Base-by-base conservation (phyloP, 1,284 basidiomycete genomes). In the Fistulinella cinereoalba region DNA sequence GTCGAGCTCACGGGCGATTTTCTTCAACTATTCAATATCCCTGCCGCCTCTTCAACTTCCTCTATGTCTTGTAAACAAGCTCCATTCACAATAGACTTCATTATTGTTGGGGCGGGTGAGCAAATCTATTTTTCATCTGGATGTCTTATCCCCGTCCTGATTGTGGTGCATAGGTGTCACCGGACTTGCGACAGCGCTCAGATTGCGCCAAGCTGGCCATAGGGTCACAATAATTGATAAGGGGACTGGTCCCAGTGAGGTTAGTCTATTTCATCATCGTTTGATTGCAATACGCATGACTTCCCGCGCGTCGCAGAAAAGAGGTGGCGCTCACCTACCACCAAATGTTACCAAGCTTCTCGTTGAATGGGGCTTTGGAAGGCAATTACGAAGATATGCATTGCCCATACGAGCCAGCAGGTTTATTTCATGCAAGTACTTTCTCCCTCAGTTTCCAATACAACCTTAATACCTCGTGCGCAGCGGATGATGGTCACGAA, bases 281-380 rank as follows among this genome's bases (percentile, higher is more conserved):
- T 18, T 19, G 37, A 15, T 29, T 13, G 13, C 22, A n/a, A 11
- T 40, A 5, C 23, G 6, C n/a, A n/a, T n/a, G n/a, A n/a, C n/a
- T 28, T 27, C 45, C n/a, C 10, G 13, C 8, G 25, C 19, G 3
- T 19, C 21, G 25, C 8, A 71, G 58, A 60, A 63, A 25, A 60
- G 64, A 7, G 72, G 67, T 15, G 75, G 74, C 4, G 65, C 75
- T n/a, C 73, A 77, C 19, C 61, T 79, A 9, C 72, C 77, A 21
- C 78, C 79, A 0, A 81, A 81, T 56, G 56, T 74, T 36, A 72
- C 72, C 36, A 79, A 77, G 52, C 73, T 81, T 21, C 65, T 80
- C 6, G 51, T 65, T 5, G 68, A 75, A 36, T 81, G 80, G 80
- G 75, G 74, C 6, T 63, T 80, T 22, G 66, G 57, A 18, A 68